Percentiles rank a stretch among this genome's conserved stretches.
phyloP scores from a whole-genome alignment of 495 filamentous ascomycete species.

The Tuber aestivum region DNA sequence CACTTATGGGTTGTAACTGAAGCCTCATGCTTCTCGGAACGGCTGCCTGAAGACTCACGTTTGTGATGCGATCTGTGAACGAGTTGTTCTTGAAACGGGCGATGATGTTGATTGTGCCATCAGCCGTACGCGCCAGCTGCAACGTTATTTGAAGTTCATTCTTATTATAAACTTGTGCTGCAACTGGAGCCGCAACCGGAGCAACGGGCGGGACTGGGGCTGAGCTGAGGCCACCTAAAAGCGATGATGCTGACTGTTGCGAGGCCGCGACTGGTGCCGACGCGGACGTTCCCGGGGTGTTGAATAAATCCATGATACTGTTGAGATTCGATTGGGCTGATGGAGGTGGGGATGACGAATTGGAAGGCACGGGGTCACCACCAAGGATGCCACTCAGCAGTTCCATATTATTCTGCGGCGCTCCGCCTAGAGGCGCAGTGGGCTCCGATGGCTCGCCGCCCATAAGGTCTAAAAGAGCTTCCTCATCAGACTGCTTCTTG shows the following conservation, averaged over 20 bases:
- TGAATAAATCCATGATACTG: conserved; percentile 86
- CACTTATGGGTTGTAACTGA: conserved; percentile 80
- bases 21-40: conserved; percentile 93
- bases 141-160: conserved; percentile 75
- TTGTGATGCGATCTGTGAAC: conserved; percentile 57
- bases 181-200: conserved; percentile 46
- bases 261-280: conserved; percentile 46
- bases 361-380: conserved; percentile 47
- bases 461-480: conserved; percentile 87
- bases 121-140: conserved; percentile 70
- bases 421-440: conserved; percentile 40
- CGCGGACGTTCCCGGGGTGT: conserved; percentile 41
- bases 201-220: conserved; percentile 43
- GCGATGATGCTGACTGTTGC: conserved; percentile 46
- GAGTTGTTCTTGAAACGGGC: conserved; percentile 77
- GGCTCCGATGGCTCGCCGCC: conserved; percentile 62
- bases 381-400: conserved; percentile 83
- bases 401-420: conserved; percentile 65
- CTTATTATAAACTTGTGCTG: conserved; percentile 73
- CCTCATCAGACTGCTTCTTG: conserved; percentile 82
- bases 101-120: conserved; percentile 65
- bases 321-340: conserved; percentile 56
- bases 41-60: conserved; percentile 80
- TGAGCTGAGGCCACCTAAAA: conserved; percentile 48
- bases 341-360: conserved; percentile 52